Percentiles rank a stretch among this genome's conserved stretches.
These are phyloP conservation scores for Musa schizocarpa DNA, from an alignment of 176 grass and related monocot species.

Conservation along the genomic window DNA sequence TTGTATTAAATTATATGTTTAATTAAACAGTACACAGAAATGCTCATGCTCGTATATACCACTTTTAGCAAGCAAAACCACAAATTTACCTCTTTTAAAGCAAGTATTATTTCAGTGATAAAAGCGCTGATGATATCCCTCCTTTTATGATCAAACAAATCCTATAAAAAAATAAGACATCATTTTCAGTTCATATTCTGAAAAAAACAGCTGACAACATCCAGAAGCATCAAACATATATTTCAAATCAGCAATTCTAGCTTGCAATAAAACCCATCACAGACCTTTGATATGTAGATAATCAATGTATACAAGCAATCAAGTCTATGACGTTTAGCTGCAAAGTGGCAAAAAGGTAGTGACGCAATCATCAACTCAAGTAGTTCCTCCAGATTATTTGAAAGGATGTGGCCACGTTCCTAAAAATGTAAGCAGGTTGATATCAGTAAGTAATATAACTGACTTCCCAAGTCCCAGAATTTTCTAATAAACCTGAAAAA, in stretches of 20 bases:
- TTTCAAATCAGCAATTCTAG: not conserved
- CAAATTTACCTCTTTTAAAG: constrained; percentile 72
- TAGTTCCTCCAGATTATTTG: constrained; percentile 49
- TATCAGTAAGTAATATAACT: constrained; percentile 1
- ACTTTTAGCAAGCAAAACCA: not conserved
- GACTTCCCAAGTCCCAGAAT: not conserved
- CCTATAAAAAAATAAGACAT: constrained; percentile 39
- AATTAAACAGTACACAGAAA: not conserved
- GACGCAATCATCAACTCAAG: constrained; percentile 66
- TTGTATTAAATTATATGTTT: no score
- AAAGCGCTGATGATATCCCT: constrained; percentile 74
- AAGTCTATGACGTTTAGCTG: constrained; percentile 78
- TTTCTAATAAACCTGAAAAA: not conserved
- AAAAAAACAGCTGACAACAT: constrained; percentile 1
- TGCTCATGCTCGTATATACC: not conserved
- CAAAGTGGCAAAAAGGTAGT: constrained; percentile 58
- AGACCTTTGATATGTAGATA: constrained; percentile 67
- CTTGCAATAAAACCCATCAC: constrained; percentile 4
- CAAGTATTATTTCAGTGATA: constrained; percentile 80
- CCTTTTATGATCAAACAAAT: constrained; percentile 59
- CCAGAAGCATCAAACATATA: not conserved
- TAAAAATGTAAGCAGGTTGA: constrained; percentile 13
- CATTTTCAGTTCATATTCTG: not conserved
- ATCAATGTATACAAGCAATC: constrained; percentile 82
- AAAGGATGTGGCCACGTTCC: constrained; percentile 54